phyloP scores from a whole-genome alignment of 805 yeast species.

The Wickerhamiella azyma region DNA sequence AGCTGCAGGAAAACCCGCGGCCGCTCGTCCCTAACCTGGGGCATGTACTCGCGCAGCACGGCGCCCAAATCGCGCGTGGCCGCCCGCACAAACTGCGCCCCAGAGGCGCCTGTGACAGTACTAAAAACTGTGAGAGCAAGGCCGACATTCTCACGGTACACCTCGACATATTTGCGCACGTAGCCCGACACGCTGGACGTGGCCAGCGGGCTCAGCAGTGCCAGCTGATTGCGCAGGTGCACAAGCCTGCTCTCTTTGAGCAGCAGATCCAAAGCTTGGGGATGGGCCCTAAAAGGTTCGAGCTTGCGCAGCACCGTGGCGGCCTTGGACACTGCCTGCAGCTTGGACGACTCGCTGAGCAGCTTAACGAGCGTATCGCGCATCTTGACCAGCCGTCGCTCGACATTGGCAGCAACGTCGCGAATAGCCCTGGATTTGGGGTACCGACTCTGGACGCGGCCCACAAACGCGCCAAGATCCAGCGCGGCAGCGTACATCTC shows the following conservation, averaged over 20 bases:
- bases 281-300: slow-evolving; percentile 21
- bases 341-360: slow-evolving; percentile 62
- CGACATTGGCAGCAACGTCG: slow-evolving; percentile 41
- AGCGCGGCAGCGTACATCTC: slow-evolving; percentile 85
- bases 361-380: slow-evolving; percentile 52
- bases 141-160: slow-evolving; percentile 70
- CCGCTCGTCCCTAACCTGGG: slow-evolving; percentile 22
- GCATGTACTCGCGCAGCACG: slow-evolving; percentile 17
- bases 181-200: slow-evolving; percentile 44
- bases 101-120: slow-evolving; percentile 37
- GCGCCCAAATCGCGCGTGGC: slow-evolving; percentile 18
- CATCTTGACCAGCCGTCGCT: slow-evolving; percentile 42
- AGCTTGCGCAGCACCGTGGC: slow-evolving; percentile 62
- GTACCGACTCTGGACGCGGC: slow-evolving; percentile 55
- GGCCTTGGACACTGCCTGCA: slow-evolving; percentile 65
- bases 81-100: slow-evolving; percentile 21
- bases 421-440: slow-evolving; percentile 43
- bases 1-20: slow-evolving; percentile 70
- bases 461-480: slow-evolving; percentile 63
- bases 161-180: slow-evolving; percentile 67
- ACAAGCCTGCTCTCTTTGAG: slow-evolving; percentile 55
- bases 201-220: slow-evolving; percentile 42
- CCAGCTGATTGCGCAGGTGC: slow-evolving; percentile 50
- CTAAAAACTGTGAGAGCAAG: slow-evolving; percentile 54
- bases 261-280: slow-evolving; percentile 35